Percentiles rank a stretch among this genome's conserved stretches.
phyloP scores from a whole-genome alignment of 208 protist species.

The Cochliopodium minus region DNA sequence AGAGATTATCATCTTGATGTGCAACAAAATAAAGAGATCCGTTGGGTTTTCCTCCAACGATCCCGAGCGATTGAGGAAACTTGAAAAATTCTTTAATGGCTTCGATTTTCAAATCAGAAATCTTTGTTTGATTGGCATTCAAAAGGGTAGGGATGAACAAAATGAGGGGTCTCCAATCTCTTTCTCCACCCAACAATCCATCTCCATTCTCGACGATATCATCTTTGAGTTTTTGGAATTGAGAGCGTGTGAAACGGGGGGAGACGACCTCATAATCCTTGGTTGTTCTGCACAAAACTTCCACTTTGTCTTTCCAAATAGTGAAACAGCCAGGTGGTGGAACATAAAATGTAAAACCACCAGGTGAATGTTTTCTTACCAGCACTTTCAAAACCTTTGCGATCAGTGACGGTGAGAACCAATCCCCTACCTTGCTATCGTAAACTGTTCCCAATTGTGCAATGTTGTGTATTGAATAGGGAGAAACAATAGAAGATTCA shows the following conservation, averaged over 20 bases:
- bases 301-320: too few relatives aligned
- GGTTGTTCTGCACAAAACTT: too few relatives aligned
- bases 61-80: constrained; percentile 20
- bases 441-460: constrained; percentile 8
- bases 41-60: constrained; percentile 24
- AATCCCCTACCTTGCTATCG: constrained; percentile 19
- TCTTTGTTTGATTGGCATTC: too few relatives aligned
- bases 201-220: background rate
- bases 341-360: too few relatives aligned
- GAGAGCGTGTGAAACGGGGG: too few relatives aligned
- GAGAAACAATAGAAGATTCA: background rate
- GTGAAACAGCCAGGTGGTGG: too few relatives aligned
- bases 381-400: background rate
- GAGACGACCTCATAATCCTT: too few relatives aligned
- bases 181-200: background rate
- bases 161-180: constrained; percentile 21
- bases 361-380: too few relatives aligned
- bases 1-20: constrained; percentile 17
- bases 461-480: constrained; percentile 27
- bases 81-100: constrained; percentile 8
- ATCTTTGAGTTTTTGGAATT: too few relatives aligned
- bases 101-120: too few relatives aligned
- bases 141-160: constrained; percentile 25
- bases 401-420: constrained; percentile 26
- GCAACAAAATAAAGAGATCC: constrained; percentile 27